phyloP scores from a whole-genome alignment of 768 basidiomycete genomes.

The Phaffia australis region DNA sequence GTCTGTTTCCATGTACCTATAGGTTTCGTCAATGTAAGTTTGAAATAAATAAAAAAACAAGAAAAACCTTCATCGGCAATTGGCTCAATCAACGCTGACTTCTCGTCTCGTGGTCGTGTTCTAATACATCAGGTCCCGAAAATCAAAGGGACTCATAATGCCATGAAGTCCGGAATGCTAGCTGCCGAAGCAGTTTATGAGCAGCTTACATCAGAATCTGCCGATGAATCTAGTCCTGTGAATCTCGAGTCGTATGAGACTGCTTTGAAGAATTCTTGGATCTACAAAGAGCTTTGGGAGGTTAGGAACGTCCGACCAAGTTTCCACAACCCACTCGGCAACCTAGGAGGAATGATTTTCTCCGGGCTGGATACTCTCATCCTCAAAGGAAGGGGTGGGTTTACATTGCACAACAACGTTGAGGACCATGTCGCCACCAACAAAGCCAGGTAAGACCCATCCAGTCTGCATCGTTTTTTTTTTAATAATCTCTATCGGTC shows the following conservation, averaged over 20 bases:
- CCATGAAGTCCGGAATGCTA: conserved; percentile 98
- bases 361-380: conserved; percentile 79
- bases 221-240: conserved; percentile 31
- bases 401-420: conserved; percentile 69
- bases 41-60: no score
- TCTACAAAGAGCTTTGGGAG: conserved; percentile 72
- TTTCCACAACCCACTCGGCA: conserved; percentile 62
- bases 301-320: conserved; percentile 84
- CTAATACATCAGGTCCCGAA: conserved; percentile 27
- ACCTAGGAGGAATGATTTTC: conserved; percentile 79
- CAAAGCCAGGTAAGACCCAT: conserved; percentile 44
- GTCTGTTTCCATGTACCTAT: not conserved
- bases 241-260: conserved; percentile 66
- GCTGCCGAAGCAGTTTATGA: conserved; percentile 80
- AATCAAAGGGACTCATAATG: conserved; percentile 97
- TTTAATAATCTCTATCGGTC: conserved; percentile 4
- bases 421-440: conserved; percentile 61
- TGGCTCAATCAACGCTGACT: not conserved
- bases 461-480: not conserved
- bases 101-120: not conserved
- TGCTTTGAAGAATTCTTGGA: conserved; percentile 65
- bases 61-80: not conserved
- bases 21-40: conserved; percentile 81
- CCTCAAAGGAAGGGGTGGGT: conserved; percentile 72
- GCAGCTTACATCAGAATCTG: conserved; percentile 40